Percentiles rank a stretch among this genome's conserved stretches.
Evolutionary conservation across 208 protist genomes (phyloP).

Genomic region (Trypanosoma platydactyli): DNA sequence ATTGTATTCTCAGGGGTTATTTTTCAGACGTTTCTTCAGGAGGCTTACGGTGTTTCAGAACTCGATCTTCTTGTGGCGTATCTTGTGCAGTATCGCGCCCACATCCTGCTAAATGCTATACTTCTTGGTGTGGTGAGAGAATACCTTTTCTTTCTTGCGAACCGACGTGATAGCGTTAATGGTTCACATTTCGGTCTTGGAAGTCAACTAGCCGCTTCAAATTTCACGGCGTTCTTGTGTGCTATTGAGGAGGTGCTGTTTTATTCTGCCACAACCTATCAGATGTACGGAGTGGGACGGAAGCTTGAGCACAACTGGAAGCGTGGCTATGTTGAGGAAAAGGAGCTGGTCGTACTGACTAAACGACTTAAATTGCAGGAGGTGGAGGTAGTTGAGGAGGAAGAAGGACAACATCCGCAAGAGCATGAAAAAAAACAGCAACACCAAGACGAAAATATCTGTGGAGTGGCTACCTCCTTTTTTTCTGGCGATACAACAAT

Average conservation of each 20-base stretch:
- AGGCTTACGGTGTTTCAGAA: slow-evolving; percentile 70
- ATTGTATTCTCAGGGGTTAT: slow-evolving; percentile 55
- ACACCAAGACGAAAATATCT: not conserved
- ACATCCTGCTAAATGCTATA: slow-evolving; percentile 48
- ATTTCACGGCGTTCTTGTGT: slow-evolving; percentile 60
- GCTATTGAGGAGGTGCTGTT: slow-evolving; percentile 73
- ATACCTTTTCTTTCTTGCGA: slow-evolving; percentile 26
- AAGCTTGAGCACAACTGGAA: slow-evolving; percentile 8
- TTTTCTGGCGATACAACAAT: slow-evolving; percentile 19
- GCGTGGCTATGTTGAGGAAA: slow-evolving; percentile 55
- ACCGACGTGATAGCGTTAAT: slow-evolving; percentile 7
- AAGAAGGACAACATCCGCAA: not conserved
- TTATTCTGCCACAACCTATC: slow-evolving; percentile 37
- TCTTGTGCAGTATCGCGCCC: slow-evolving; percentile 38
- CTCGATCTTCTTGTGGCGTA: slow-evolving; percentile 61
- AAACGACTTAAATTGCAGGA: not conserved
- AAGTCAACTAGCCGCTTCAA: slow-evolving; percentile 35
- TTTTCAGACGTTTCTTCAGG: slow-evolving; percentile 61
- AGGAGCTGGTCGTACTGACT: slow-evolving; percentile 45
- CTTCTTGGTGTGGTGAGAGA: slow-evolving; percentile 61
- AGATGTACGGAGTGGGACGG: slow-evolving; percentile 1
- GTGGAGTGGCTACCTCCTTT: slow-evolving; percentile 3
- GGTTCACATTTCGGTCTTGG: slow-evolving; percentile 37
- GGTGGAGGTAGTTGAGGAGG: not conserved
- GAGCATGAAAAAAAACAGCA: not conserved